Evolutionary conservation across 768 basidiomycete species (phyloP).

Genomic region (Sporobolomyces pararoseus): DNA sequence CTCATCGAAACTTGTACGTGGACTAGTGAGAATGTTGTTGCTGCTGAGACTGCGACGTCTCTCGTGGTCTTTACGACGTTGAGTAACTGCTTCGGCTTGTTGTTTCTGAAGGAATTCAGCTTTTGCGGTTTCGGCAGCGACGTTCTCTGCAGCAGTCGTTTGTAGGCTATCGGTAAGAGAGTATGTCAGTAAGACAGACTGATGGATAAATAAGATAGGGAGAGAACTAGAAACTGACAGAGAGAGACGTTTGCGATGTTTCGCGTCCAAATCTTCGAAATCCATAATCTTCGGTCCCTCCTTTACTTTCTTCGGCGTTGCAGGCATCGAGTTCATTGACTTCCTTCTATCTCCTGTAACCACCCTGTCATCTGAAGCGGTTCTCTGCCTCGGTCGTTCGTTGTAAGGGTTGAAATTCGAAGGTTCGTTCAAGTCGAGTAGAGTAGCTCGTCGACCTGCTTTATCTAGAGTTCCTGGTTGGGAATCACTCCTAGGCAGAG

Average conservation of each 20-base stretch:
- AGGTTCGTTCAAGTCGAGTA: conserved; percentile 23
- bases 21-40: conserved; percentile 3
- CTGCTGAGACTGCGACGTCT: conserved; percentile 8
- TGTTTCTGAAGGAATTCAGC: background rate
- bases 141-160: conserved; percentile 9
- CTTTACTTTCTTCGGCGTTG: conserved; percentile 7
- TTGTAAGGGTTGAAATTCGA: conserved; percentile 28
- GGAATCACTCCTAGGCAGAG: background rate
- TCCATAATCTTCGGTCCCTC: conserved; percentile 32
- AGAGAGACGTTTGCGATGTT: conserved; percentile 32
- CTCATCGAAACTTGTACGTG: background rate
- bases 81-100: conserved; percentile 1
- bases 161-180: conserved; percentile 15
- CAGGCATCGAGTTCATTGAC: conserved; percentile 8
- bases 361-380: conserved; percentile 18
- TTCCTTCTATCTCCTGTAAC: conserved; percentile 20
- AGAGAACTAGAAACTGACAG: conserved; percentile 12
- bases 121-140: conserved; percentile 11
- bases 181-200: no score
- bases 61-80: conserved; percentile 18
- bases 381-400: background rate
- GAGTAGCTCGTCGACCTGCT: conserved; percentile 1
- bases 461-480: background rate
- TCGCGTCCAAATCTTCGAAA: conserved; percentile 31
- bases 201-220: background rate